Evolutionary conservation across 768 basidiomycete species (phyloP).

Genomic region (Mycena filopes): DNA sequence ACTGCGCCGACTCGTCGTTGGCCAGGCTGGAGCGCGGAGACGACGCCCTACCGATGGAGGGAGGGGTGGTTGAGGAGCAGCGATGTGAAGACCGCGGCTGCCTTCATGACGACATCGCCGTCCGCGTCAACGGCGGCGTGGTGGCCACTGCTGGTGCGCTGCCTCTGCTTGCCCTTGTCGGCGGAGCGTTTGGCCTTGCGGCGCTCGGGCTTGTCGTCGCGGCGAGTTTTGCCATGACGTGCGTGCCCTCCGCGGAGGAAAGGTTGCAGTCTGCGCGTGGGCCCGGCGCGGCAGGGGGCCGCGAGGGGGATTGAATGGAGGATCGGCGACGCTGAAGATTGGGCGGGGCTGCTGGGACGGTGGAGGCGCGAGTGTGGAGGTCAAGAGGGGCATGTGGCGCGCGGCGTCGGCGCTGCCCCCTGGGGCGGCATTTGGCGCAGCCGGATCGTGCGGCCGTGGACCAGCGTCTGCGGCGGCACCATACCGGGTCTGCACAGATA

Average conservation of each 20-base stretch:
- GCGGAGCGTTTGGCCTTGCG: constrained; percentile 53
- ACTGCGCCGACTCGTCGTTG: constrained; percentile 72
- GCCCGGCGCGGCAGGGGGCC: constrained; percentile 57
- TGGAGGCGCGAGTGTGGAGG: constrained; percentile 82
- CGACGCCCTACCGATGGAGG: constrained; percentile 68
- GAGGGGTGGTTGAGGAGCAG: constrained; percentile 73
- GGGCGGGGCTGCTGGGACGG: constrained; percentile 80
- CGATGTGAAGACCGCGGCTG: constrained; percentile 82
- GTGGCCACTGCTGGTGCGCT: constrained; percentile 28
- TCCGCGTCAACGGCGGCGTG: constrained; percentile 53
- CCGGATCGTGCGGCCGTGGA: constrained; percentile 57
- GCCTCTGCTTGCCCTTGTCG: constrained; percentile 63
- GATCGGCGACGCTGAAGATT: constrained; percentile 78
- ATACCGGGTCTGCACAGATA: constrained; percentile 43
- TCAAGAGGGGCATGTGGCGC: constrained; percentile 58
- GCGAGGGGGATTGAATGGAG: constrained; percentile 65
- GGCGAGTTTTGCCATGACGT: constrained; percentile 56
- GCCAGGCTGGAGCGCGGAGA: constrained; percentile 81
- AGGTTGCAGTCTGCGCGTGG: constrained; percentile 51
- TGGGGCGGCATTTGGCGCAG: constrained; percentile 46
- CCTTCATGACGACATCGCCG: constrained; percentile 81
- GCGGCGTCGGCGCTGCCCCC: constrained; percentile 44
- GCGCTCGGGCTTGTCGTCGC: constrained; percentile 48
- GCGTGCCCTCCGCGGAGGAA: constrained; percentile 55
- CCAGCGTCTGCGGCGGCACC: constrained; percentile 53